Percentiles rank a stretch among this genome's conserved stretches.
These are phyloP conservation scores for Saccharomycopsis malanga DNA, from an alignment of 805 yeast genomes.

Conservation along the genomic window DNA sequence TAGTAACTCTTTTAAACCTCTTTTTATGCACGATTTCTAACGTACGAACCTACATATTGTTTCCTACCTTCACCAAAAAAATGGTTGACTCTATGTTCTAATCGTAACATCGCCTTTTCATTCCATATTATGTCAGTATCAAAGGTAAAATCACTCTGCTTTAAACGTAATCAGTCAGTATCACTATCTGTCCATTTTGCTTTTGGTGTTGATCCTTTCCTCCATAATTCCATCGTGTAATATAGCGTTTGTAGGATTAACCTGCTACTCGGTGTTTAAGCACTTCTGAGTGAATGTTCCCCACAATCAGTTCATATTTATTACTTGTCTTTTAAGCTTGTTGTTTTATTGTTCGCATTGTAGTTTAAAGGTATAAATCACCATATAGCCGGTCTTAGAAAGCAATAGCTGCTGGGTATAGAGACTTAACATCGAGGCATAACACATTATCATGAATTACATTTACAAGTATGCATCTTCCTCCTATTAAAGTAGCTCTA, in stretches of 20 bases:
- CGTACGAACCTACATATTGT: conserved; percentile 5
- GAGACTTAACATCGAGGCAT: conserved; percentile 7
- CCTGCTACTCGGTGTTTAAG: not conserved
- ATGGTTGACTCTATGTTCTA: conserved; percentile 1
- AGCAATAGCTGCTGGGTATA: conserved; percentile 10
- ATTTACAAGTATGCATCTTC: conserved; percentile 1
- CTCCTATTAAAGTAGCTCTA: conserved; percentile 6
- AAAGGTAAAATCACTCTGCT: not conserved
- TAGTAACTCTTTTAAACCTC: not conserved
- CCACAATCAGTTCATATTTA: not conserved
- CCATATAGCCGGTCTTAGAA: conserved; percentile 8
- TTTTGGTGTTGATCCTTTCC: not conserved
- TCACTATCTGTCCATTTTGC: conserved; percentile 6
- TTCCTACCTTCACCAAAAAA: conserved; percentile 1
- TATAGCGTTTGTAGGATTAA: not conserved
- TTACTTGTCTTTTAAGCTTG: not conserved
- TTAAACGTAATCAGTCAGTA: not conserved
- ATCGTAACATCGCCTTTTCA: not conserved
- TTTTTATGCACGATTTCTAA: not conserved
- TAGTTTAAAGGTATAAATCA: not conserved
- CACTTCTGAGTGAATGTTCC: not conserved
- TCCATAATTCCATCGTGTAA: not conserved
- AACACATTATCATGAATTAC: conserved; percentile 1
- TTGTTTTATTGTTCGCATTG: not conserved
- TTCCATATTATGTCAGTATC: not conserved